phyloP scores from a whole-genome alignment of 148 eudicot genomes.

The Diospyros lotus region DNA sequence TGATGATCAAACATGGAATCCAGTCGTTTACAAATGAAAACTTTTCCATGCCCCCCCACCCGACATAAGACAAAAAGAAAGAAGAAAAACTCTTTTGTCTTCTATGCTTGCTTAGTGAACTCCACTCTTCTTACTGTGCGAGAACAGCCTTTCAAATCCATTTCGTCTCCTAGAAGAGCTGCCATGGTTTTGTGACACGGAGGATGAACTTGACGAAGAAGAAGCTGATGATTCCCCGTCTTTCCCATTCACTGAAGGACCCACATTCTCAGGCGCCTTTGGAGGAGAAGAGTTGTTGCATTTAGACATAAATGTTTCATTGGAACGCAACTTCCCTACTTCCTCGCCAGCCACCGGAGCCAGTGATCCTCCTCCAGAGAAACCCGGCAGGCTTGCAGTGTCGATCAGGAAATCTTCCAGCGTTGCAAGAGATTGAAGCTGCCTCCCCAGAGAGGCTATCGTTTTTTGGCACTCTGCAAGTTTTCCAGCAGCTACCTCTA shows the following conservation, averaged over 20 bases:
- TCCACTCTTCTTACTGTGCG: conserved; percentile 40
- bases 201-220: conserved; percentile 31
- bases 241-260: conserved; percentile 29
- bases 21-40: not conserved
- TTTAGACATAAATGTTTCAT: conserved; percentile 28
- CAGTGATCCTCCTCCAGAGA: conserved; percentile 31
- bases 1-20: not conserved
- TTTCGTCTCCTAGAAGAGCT: conserved; percentile 38
- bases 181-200: conserved; percentile 20
- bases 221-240: conserved; percentile 29
- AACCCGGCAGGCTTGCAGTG: conserved; percentile 51
- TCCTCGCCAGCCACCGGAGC: conserved; percentile 29
- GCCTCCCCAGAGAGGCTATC: conserved; percentile 59
- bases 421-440: conserved; percentile 65
- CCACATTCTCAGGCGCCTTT: conserved; percentile 23
- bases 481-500: conserved; percentile 56
- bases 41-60: not conserved
- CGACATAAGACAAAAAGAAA: no score
- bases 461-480: conserved; percentile 71
- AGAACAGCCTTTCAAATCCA: conserved; percentile 61
- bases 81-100: not conserved
- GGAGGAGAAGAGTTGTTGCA: conserved; percentile 18
- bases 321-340: conserved; percentile 45
- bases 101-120: conserved; percentile 27
- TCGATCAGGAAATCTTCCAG: conserved; percentile 67